phyloP scores from a whole-genome alignment of 768 basidiomycete genomes.

The Hydnomerulius pinastri region DNA sequence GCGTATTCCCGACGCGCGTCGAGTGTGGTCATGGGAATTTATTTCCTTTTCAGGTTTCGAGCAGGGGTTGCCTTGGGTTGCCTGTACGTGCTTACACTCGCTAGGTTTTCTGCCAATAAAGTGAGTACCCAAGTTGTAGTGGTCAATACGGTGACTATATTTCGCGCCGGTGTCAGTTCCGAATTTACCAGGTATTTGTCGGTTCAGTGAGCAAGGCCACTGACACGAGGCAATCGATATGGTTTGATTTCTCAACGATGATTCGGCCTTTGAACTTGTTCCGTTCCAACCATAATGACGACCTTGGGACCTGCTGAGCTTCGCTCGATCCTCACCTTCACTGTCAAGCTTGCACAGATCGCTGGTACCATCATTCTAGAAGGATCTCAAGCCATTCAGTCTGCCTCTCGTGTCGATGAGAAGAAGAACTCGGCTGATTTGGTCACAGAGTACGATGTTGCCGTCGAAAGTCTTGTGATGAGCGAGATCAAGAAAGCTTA shows the following conservation, averaged over 20 bases:
- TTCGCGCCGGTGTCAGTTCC: no score
- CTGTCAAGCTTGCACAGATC: constrained; percentile 63
- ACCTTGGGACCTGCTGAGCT: constrained; percentile 46
- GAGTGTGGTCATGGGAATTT: constrained; percentile 28
- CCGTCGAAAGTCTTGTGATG: constrained; percentile 85
- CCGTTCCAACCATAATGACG: constrained; percentile 33
- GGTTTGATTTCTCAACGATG: background rate
- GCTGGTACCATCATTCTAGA: constrained; percentile 78
- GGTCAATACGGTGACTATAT: no score
- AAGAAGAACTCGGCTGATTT: constrained; percentile 96
- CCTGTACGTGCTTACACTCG: no score
- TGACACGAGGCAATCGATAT: background rate
- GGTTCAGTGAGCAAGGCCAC: no score
- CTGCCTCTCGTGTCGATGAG: constrained; percentile 60
- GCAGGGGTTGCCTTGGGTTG: background rate
- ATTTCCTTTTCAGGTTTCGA: constrained; percentile 20
- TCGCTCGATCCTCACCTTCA: constrained; percentile 64
- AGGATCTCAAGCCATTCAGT: constrained; percentile 74
- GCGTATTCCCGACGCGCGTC: constrained; percentile 39
- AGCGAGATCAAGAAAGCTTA: constrained; percentile 62
- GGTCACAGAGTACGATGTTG: constrained; percentile 93
- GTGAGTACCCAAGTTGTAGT: no score
- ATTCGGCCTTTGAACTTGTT: no score
- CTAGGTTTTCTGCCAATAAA: no score
- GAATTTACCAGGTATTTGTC: no score